A percentile compares a stretch with the other conserved stretches of the same genome.
Evolutionary conservation across 768 basidiomycete species (phyloP).

Genomic region (Udeniomyces megalosporus): DNA sequence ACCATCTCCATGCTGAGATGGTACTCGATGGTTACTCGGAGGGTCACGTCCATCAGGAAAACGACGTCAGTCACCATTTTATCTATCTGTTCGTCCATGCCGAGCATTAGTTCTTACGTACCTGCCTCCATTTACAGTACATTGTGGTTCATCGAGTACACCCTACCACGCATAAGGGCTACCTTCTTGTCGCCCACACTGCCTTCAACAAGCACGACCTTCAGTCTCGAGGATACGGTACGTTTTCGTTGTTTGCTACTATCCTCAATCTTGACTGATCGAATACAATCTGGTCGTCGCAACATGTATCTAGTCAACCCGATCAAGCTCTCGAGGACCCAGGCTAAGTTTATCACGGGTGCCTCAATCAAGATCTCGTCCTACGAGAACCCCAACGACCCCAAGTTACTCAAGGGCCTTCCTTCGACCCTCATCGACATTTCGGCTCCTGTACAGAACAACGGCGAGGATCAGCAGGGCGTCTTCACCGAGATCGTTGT

Average conservation of each 20-base stretch:
- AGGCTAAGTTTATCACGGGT: slow-evolving; percentile 65
- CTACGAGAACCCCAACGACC: slow-evolving; percentile 39
- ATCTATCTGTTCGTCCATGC: background rate
- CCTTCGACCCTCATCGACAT: slow-evolving; percentile 53
- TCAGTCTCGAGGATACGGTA: slow-evolving; percentile 66
- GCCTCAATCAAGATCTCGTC: slow-evolving; percentile 53
- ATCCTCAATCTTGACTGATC: background rate
- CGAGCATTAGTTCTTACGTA: background rate
- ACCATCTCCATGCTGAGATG: slow-evolving; percentile 83
- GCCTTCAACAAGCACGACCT: slow-evolving; percentile 63
- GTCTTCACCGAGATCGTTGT: slow-evolving; percentile 62
- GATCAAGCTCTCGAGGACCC: slow-evolving; percentile 64
- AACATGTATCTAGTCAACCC: slow-evolving; percentile 79
- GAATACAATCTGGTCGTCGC: too few relatives aligned
- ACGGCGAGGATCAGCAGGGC: slow-evolving; percentile 49
- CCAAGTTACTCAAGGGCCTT: slow-evolving; percentile 50
- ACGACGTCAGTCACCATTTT: slow-evolving; percentile 50
- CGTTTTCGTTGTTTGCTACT: slow-evolving; percentile 22
- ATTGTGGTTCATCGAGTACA: slow-evolving; percentile 85
- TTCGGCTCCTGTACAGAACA: slow-evolving; percentile 40
- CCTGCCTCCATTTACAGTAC: slow-evolving; percentile 43
- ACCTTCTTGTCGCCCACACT: slow-evolving; percentile 77
- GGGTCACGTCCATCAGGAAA: slow-evolving; percentile 93
- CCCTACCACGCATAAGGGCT: slow-evolving; percentile 76
- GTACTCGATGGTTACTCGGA: slow-evolving; percentile 69